Evolutionary conservation across 257 asterid species (phyloP), one percentile per base, ranked within the genome.

Genomic region (Solanum pennellii): DNA sequence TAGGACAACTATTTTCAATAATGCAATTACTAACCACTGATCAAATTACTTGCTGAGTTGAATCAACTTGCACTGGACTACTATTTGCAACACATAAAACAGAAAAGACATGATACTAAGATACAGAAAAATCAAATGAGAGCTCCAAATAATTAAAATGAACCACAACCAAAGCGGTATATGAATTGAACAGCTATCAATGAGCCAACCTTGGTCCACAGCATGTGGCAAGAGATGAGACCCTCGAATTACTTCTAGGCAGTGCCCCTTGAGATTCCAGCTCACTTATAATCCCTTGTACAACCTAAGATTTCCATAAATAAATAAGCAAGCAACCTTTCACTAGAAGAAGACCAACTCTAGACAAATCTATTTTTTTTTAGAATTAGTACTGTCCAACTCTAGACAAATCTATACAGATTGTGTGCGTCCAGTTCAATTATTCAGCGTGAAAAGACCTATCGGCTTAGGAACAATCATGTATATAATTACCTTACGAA

Each of bases 221-320:
- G 93, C 99, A 97, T 59, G 99, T 97, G 9, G 99, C 99, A 21
- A 97, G 98, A 18, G 99, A 97, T 29, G 99, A 97, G 90, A 97
- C 99, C 92, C 99, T 94, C 29, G 99, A 97, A 92, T 97, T 97
- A 93, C 99, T 96, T 93, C 99, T 92, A 14, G 99, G 99, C 88
- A 97, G 93, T 11, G 99, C 99, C 69, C 99, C 99, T 92, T 97
- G 99, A 5, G 98, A 91, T 93, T 97, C 99, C 90, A 97, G 96
- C 91, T 97, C 99, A 87, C 99, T 96, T 86, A 97, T 97, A 74
- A 97, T 97, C 89, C 97, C 99, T 91, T 97, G 99, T 72, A 97
- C 99, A 59, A 97, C 99, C 99, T 97, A 88, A 75, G 25, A 37
- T 45, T 72, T 47, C 88, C 88, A 90, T 80, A 79, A 83, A 29